A percentile compares a stretch with the other conserved stretches of the same genome.
Evolutionary conservation across 768 basidiomycete genomes (phyloP).

Genomic region (Kwoniella sp.): DNA sequence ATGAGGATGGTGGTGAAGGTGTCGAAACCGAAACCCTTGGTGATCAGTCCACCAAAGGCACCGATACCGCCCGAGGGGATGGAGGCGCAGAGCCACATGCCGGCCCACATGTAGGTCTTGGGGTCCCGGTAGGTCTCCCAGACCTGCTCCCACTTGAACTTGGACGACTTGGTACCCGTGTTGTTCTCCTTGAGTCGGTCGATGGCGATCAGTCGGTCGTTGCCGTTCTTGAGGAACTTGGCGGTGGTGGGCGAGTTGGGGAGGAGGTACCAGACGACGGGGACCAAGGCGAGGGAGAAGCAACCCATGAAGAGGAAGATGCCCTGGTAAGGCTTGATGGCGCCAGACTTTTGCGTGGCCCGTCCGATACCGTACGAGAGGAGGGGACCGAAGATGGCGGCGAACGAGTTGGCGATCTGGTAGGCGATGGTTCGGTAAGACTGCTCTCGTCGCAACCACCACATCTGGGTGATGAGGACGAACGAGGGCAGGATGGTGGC

Average conservation of each 20-base stretch:
- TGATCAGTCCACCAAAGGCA: constrained; percentile 44
- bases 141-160: constrained; percentile 43
- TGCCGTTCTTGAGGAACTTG: constrained; percentile 41
- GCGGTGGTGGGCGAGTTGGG: constrained; percentile 46
- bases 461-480: constrained; percentile 53
- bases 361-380: constrained; percentile 34
- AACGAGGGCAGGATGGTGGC: constrained; percentile 56
- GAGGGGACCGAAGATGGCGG: constrained; percentile 36
- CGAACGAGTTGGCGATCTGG: constrained; percentile 31
- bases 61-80: constrained; percentile 43
- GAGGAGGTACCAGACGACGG: constrained; percentile 39
- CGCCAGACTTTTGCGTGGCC: constrained; percentile 8
- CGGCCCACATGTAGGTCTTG: constrained; percentile 41
- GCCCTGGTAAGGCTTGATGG: constrained; percentile 36
- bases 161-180: constrained; percentile 41
- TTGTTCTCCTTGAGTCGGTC: constrained; percentile 47
- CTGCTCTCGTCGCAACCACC: constrained; percentile 40
- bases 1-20: constrained; percentile 42
- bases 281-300: constrained; percentile 33
- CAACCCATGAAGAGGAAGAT: constrained; percentile 46
- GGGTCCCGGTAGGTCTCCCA: constrained; percentile 42
- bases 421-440: constrained; percentile 29
- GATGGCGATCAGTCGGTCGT: constrained; percentile 46
- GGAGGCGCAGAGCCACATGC: constrained; percentile 46
- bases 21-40: constrained; percentile 37